phyloP scores from a whole-genome alignment of 1,284 basidiomycete genomes.

The Ustilago curta region DNA sequence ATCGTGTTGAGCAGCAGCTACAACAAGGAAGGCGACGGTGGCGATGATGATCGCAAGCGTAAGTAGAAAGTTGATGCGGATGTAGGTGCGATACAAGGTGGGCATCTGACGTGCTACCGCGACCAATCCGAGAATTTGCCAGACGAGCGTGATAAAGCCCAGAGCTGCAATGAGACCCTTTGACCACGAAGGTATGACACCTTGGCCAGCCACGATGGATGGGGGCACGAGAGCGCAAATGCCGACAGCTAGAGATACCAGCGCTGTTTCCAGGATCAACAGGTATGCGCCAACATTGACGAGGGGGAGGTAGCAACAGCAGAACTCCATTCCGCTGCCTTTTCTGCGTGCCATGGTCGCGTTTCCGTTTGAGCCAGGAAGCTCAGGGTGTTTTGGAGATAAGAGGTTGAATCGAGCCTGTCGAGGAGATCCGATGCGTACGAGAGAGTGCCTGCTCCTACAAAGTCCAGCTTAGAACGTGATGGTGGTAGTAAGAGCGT shows the following conservation, averaged over 20 bases:
- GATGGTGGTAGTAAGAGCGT: not conserved
- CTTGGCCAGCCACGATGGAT: slow-evolving; percentile 61
- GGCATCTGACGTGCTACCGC: slow-evolving; percentile 55
- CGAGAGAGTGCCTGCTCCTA: slow-evolving; percentile 13
- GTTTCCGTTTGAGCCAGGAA: not conserved
- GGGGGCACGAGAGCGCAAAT: slow-evolving; percentile 63
- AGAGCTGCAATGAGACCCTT: slow-evolving; percentile 62
- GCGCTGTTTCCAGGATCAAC: slow-evolving; percentile 57
- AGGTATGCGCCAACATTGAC: slow-evolving; percentile 67
- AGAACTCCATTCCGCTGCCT: slow-evolving; percentile 59
- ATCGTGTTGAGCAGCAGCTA: slow-evolving; percentile 55
- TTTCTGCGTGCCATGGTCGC: slow-evolving; percentile 19
- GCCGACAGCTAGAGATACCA: slow-evolving; percentile 59
- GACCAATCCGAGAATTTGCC: slow-evolving; percentile 63
- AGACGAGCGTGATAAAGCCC: slow-evolving; percentile 57
- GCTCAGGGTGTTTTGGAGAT: not conserved
- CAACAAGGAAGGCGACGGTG: slow-evolving; percentile 60
- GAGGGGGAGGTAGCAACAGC: slow-evolving; percentile 66
- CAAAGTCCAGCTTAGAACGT: not conserved
- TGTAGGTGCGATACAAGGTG: slow-evolving; percentile 60
- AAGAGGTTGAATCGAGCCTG: not conserved
- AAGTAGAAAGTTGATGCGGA: slow-evolving; percentile 63
- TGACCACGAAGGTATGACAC: slow-evolving; percentile 58
- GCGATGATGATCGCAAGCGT: slow-evolving; percentile 54
- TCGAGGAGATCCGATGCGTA: not conserved